Conservation (phyloP, 2,329 filamentous ascomycete genomes). For the Didymella sp. region DNA sequence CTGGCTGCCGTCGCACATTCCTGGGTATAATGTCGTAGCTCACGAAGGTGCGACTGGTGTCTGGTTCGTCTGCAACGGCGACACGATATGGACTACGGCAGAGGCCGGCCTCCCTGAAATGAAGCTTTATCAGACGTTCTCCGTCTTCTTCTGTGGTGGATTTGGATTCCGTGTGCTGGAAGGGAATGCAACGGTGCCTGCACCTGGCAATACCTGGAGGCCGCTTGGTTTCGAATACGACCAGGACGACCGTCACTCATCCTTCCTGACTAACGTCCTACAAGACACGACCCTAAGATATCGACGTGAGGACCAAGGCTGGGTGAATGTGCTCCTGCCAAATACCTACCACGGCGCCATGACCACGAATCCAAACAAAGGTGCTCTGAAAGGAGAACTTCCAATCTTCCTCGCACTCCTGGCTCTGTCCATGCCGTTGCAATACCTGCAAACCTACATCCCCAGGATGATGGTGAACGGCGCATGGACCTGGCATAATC, state of each 20-base stretch:
- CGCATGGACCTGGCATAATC: conserved; percentile 26
- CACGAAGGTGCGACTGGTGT: neutral
- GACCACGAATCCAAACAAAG: conserved; percentile 5
- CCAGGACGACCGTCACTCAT: conserved; percentile 20
- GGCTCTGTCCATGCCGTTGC: conserved; percentile 31
- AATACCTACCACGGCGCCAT: conserved; percentile 32
- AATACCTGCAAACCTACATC: conserved; percentile 19
- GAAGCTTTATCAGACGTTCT: conserved; percentile 23
- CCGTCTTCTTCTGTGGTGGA: conserved; percentile 31
- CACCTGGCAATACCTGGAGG: conserved; percentile 22
- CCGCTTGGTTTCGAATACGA: conserved; percentile 36
- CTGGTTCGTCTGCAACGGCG: conserved; percentile 7
- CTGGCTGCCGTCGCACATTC: neutral
- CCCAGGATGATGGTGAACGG: conserved; percentile 27
- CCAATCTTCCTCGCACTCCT: conserved; percentile 43
- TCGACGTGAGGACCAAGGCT: conserved; percentile 21
- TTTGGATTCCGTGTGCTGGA: conserved; percentile 32
- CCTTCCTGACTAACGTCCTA: conserved; percentile 35
- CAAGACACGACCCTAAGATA: conserved; percentile 18
- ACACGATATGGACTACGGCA: no score
- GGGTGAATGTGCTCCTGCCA: conserved; percentile 35
- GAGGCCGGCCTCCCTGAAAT: neutral
- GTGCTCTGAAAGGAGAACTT: conserved; percentile 43
- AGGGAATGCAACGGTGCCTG: conserved; percentile 23
- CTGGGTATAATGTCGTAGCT: conserved; percentile 27